Conservation (phyloP, 2,329 filamentous ascomycete genomes). For the Colletotrichum truncatum region DNA sequence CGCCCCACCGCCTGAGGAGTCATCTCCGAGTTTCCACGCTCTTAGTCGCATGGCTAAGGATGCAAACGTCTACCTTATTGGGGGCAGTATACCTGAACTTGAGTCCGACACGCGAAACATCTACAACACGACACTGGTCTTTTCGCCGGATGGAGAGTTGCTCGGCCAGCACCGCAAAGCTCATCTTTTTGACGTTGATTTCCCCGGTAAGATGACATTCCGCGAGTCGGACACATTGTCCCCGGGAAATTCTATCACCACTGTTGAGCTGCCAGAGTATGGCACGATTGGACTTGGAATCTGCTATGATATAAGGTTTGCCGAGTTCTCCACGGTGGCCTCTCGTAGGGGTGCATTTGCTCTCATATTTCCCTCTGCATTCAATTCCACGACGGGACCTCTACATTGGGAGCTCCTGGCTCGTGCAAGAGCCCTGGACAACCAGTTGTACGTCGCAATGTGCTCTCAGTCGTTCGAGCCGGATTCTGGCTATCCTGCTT, state of each 20-base stretch:
- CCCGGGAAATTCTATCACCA: slow-evolving; percentile 84
- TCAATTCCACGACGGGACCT: slow-evolving; percentile 92
- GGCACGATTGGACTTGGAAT: slow-evolving; percentile 89
- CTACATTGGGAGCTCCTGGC: slow-evolving; percentile 90
- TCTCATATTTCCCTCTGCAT: slow-evolving; percentile 93
- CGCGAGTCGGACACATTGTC: slow-evolving; percentile 88
- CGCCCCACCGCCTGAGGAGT: slow-evolving; percentile 73
- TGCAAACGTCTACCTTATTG: slow-evolving; percentile 82
- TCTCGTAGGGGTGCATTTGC: slow-evolving; percentile 87
- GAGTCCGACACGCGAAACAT: slow-evolving; percentile 67
- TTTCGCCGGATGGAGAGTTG: slow-evolving; percentile 78
- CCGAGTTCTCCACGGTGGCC: slow-evolving; percentile 89
- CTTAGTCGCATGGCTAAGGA: slow-evolving; percentile 82
- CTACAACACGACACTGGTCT: slow-evolving; percentile 92
- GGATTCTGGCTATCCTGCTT: slow-evolving; percentile 83
- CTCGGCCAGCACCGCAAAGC: slow-evolving; percentile 92
- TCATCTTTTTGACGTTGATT: slow-evolving; percentile 97
- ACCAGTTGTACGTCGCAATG: slow-evolving; percentile 90
- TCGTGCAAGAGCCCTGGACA: slow-evolving; percentile 86
- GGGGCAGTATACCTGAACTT: slow-evolving; percentile 91
- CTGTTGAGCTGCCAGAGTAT: slow-evolving; percentile 88
- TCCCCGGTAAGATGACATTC: slow-evolving; percentile 93
- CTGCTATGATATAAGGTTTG: slow-evolving; percentile 98
- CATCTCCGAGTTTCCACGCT: slow-evolving; percentile 86
- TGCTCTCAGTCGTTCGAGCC: slow-evolving; percentile 90